Evolutionary conservation across 257 asterid genomes (phyloP).

Genomic region (Solanum phureja): DNA sequence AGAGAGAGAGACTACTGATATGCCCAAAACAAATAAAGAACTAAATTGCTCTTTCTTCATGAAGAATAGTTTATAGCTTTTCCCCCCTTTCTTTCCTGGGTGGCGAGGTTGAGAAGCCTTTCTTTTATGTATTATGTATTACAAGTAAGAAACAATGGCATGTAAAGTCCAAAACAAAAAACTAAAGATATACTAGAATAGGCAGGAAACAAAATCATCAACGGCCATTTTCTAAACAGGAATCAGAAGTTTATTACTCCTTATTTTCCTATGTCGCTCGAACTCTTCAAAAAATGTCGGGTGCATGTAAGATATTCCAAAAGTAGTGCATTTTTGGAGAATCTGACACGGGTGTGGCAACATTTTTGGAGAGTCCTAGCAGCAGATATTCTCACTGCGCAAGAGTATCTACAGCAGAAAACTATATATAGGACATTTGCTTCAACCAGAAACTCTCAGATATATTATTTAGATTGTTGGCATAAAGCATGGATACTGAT

Average conservation of each 20-base stretch:
- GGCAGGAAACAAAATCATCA: background rate
- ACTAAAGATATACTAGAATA: background rate
- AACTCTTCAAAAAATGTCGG: background rate
- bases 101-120: background rate
- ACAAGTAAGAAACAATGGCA: background rate
- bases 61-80: background rate
- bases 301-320: background rate
- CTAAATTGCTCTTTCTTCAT: background rate
- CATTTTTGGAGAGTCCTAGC: background rate
- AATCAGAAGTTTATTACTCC: background rate
- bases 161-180: background rate
- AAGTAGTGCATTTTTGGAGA: background rate
- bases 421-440: background rate
- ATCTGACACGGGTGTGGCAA: background rate
- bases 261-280: background rate
- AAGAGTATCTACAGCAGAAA: background rate
- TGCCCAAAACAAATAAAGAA: background rate
- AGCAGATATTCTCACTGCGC: background rate
- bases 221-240: background rate
- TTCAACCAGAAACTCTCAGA: background rate
- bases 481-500: background rate
- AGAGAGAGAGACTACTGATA: background rate
- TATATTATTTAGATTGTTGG: background rate
- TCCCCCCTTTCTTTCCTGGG: background rate
- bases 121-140: background rate